Base-by-base conservation (phyloP, 2,329 filamentous ascomycete genomes). In the Trichoderma sp. region DNA sequence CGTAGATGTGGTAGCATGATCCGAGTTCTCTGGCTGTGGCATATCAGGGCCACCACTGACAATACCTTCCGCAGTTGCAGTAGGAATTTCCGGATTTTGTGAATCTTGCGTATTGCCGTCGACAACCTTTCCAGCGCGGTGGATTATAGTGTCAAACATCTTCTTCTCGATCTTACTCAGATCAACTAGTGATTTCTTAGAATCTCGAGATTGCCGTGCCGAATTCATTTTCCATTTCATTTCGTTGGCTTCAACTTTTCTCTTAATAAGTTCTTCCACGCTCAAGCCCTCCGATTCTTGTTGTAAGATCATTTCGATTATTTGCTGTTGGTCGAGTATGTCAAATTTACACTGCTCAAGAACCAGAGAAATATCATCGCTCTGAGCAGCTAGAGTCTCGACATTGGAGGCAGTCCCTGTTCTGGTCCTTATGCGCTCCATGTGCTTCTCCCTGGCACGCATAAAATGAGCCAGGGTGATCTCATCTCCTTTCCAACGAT, bases 401-500 rank as follows among this genome's bases (percentile, higher is more conserved):
- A 62, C 7, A 33, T 11, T 62, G 29, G 16, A n/a, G 2, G 4
- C 16, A n/a, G 31, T 9, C 11, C 27, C 16, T 3, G 41, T 16
- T 59, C 14, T 27, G 24, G 21, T 21, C 12, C 53, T 38, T 11
- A 31, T 8, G 14, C 60, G 60, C 33, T 71, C 14, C 29, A 59
- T 16, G 14, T 65, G n/a, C 8, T 31, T 56, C 16, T 74, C 38
- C 3, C 35, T 65, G 21, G 71, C 71, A 33, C 53, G 33, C 62
- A 31, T 67, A 62, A 74, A 59, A 56, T 74, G 35, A 41, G 62
- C 60, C 8, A 74, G 16, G 4, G 35, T 66, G 9, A 74, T 59
- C 31, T 74, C 71, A 11, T 45, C 71, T 21, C 71, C 71, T 38
- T 68, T 74, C 71, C 71, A 74, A 11, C 63, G 71, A 59, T 74